Conservation (phyloP, 129 eudicot genomes). For the Flaveria trinervia region DNA sequence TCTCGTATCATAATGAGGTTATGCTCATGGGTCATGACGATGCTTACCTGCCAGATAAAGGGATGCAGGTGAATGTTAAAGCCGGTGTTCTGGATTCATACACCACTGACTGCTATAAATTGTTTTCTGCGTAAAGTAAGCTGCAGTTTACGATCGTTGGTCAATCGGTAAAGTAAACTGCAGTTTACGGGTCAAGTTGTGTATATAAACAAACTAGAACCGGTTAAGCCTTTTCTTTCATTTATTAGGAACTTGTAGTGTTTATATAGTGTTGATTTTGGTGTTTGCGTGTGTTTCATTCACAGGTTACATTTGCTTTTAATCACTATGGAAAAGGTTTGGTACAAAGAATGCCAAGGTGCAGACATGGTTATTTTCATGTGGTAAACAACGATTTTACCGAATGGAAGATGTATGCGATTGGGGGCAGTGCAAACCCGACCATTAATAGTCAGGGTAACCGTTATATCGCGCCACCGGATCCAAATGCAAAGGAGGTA, state of each 20-base stretch:
- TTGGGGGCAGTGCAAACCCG: conserved; percentile 66
- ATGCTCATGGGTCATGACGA: conserved; percentile 68
- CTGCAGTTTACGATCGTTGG: too few species aligned
- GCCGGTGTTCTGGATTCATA: too few species aligned
- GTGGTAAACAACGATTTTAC: conserved; percentile 65
- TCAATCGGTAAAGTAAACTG: too few species aligned
- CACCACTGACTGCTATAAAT: background rate
- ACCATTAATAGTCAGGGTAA: conserved; percentile 73
- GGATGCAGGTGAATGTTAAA: conserved; percentile 51
- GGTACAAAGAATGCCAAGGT: conserved; percentile 67
- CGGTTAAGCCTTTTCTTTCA: background rate
- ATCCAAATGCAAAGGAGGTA: conserved; percentile 61
- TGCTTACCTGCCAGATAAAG: conserved; percentile 51
- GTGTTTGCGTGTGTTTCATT: background rate
- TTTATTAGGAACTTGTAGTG: background rate
- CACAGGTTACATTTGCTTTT: conserved; percentile 57
- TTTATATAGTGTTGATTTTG: background rate
- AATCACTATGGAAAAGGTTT: conserved; percentile 55
- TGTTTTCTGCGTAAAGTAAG: background rate
- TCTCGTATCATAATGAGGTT: conserved; percentile 66
- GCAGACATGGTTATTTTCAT: conserved; percentile 65
- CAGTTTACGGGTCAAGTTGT: too few species aligned
- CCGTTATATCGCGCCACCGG: conserved; percentile 53
- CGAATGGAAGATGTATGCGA: conserved; percentile 66
- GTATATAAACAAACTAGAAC: too few species aligned